A percentile compares a stretch with the other conserved stretches of the same genome.
phyloP scores from a whole-genome alignment of 2,329 filamentous ascomycete species.

The Cephalotrichum gorgonifer region DNA sequence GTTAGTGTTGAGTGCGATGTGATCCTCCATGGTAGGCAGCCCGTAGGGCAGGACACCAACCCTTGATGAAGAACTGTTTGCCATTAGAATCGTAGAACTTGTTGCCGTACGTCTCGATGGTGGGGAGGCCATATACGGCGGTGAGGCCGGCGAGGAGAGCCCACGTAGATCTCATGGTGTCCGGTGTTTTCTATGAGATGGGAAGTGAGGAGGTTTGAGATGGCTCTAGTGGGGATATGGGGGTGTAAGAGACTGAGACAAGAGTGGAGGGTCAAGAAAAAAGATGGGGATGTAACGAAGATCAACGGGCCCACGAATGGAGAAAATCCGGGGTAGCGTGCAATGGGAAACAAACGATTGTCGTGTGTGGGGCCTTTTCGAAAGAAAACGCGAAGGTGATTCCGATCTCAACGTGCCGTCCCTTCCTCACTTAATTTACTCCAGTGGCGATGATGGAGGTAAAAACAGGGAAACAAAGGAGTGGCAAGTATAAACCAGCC shows the following conservation, averaged over 20 bases:
- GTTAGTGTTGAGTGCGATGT: not conserved
- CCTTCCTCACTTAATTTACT: too few relatives aligned
- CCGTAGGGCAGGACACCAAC: conserved; percentile 26
- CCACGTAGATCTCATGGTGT: conserved; percentile 1
- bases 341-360: too few relatives aligned
- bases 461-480: too few relatives aligned
- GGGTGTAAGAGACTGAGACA: not conserved
- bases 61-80: conserved; percentile 76
- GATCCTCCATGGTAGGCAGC: too few relatives aligned
- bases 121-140: conserved; percentile 26
- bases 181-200: not conserved
- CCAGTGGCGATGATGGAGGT: too few relatives aligned
- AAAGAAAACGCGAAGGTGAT: too few relatives aligned
- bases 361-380: too few relatives aligned
- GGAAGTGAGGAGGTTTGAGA: not conserved
- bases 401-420: too few relatives aligned
- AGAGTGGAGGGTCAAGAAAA: not conserved
- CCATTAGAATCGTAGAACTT: conserved; percentile 82
- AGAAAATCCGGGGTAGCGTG: too few relatives aligned
- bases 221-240: not conserved
- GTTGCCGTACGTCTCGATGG: conserved; percentile 52
- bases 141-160: not conserved
- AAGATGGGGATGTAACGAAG: too few relatives aligned
- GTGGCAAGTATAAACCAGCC: too few relatives aligned
- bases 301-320: too few relatives aligned